Evolutionary conservation across 163 green algal genomes (phyloP), one percentile per base, ranked within the genome.

Genomic region (Scenedesmus sp.): DNA sequence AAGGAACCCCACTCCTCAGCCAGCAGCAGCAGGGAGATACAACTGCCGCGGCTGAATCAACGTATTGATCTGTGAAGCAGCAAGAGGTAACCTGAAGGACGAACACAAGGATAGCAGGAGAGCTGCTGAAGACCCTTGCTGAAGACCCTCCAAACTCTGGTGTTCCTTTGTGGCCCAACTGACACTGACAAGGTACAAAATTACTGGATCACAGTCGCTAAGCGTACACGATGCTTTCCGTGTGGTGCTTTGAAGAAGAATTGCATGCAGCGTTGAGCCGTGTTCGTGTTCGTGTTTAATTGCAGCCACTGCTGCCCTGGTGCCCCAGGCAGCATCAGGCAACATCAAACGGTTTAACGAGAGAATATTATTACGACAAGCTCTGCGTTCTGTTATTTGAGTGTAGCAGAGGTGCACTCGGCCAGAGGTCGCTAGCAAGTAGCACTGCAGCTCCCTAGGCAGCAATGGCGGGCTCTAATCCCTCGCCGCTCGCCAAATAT

Each of bases 401-500:
- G 35, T 43, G 9, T 43, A 70, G 30, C 6, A 35, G 22, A 24
- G 22, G 59, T 33, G 59, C 59, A 72, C 59, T 35, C 22, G 59
- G 3, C 59, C 22, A n/a, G 24, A 35, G 20, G 22, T 72, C 33
- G 59, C 59, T 72, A 35, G 59, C 43, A 24, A 35, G 33, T n/a
- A 85, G 80, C 43, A 30, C 44, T 68, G 44, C 44, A 35, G 20
- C n/a, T 68, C 12, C 42, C 53, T 44, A 44, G 86, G 42, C 78
- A 51, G 59, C 59, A 26, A 91, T 91, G 86, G 86, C 86, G 16
- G 46, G n/a, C 37, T 83, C 87, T 33, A 86, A 85, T 2, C 88
- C 92, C 12, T 97, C 96, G n/a, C 97, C 98, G 1, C 92, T 99
- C 20, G 97, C 98, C 33, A 99, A 99, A 88, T 99, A 99, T 92